Percentiles rank a stretch among this genome's conserved stretches.
phyloP scores from a whole-genome alignment of 345 rosid genomes.

The Moricandia moricandioides region DNA sequence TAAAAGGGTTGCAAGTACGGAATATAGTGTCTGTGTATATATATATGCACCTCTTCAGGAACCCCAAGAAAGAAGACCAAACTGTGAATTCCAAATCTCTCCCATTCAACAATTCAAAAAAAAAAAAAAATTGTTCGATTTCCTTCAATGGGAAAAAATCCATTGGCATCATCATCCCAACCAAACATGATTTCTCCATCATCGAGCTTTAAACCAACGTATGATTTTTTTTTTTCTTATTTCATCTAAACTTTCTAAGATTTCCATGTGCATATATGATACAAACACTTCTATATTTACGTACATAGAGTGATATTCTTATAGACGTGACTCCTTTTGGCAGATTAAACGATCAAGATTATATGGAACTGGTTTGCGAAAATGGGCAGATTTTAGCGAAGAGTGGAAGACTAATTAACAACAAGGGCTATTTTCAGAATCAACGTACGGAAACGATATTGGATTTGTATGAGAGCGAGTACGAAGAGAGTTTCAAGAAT shows the following conservation, averaged over 20 bases:
- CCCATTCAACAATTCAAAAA: not conserved
- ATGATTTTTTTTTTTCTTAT: slow-evolving; percentile 4
- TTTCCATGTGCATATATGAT: not conserved
- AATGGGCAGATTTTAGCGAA: slow-evolving; percentile 35
- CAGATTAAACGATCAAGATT: slow-evolving; percentile 47
- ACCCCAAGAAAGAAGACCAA: slow-evolving; percentile 6
- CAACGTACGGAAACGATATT: slow-evolving; percentile 27
- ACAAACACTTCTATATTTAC: not conserved
- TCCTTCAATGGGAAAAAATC: not conserved
- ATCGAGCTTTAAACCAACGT: slow-evolving; percentile 30
- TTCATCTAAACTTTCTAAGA: not conserved
- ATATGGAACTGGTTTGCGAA: slow-evolving; percentile 46
- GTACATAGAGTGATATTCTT: not conserved
- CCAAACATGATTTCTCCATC: slow-evolving; percentile 28
- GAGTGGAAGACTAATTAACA: not conserved
- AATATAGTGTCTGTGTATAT: not conserved
- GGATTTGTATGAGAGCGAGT: slow-evolving; percentile 31
- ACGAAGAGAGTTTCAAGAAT: slow-evolving; percentile 27
- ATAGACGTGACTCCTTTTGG: slow-evolving; percentile 1
- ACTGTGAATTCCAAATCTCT: slow-evolving; percentile 11
- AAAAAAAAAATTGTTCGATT: not conserved
- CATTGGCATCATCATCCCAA: not conserved
- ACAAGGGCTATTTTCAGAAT: slow-evolving; percentile 4
- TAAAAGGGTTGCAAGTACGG: not conserved
- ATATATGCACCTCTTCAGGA: slow-evolving; percentile 1